These are phyloP conservation scores for Asterophora parasitica DNA, from an alignment of 768 basidiomycete species.

Conservation along the genomic window DNA sequence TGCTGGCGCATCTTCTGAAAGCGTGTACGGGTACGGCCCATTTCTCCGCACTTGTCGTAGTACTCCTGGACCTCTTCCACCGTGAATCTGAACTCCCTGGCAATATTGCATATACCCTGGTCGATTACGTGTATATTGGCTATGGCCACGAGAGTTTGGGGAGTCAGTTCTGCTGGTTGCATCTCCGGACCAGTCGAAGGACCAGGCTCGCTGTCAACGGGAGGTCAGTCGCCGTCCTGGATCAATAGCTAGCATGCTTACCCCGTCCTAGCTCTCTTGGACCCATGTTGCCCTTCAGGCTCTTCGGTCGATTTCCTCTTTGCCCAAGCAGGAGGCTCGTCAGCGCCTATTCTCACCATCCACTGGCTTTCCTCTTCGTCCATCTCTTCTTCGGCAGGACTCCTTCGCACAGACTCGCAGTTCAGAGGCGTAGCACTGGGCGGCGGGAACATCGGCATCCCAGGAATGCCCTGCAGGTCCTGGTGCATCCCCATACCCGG, in stretches of 20 bases:
- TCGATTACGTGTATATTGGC: conserved; percentile 62
- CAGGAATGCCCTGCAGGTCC: conserved; percentile 11
- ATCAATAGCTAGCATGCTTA: conserved; percentile 21
- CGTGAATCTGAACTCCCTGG: conserved; percentile 65
- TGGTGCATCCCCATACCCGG: conserved; percentile 15
- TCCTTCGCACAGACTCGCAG: conserved; percentile 31
- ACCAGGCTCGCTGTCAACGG: conserved; percentile 14
- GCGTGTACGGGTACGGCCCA: conserved; percentile 56
- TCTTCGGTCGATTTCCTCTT: conserved; percentile 51
- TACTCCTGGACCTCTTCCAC: conserved; percentile 74
- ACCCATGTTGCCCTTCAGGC: conserved; percentile 23
- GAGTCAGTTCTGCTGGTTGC: conserved; percentile 19
- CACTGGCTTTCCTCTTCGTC: conserved; percentile 63
- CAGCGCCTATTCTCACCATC: conserved; percentile 59
- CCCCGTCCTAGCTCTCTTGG: conserved; percentile 43
- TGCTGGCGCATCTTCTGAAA: conserved; percentile 66
- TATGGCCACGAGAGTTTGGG: conserved; percentile 30
- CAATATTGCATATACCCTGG: conserved; percentile 60
- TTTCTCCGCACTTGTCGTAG: conserved; percentile 70
- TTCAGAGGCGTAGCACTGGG: conserved; percentile 23
- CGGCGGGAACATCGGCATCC: conserved; percentile 18
- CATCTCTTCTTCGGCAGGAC: conserved; percentile 63
- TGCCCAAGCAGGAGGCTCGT: conserved; percentile 64
- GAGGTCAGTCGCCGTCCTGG: conserved; percentile 2
- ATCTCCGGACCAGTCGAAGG: neutral